Evolutionary conservation across 2,329 filamentous ascomycete genomes (phyloP).

Genomic region (Colletotrichum brevisporum): DNA sequence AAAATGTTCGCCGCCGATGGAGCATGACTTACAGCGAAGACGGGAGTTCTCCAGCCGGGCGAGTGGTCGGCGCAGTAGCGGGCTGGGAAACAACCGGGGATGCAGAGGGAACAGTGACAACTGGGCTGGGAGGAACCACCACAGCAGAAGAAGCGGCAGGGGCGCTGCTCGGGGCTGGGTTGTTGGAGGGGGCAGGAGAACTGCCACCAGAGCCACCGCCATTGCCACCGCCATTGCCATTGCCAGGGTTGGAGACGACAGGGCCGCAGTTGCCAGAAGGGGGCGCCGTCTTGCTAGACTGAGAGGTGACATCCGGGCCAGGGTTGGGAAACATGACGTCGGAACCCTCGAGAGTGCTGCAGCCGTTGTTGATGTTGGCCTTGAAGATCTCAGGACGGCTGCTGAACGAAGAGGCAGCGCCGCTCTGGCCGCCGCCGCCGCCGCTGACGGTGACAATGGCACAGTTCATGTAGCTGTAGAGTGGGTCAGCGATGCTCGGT

Average conservation of each 20-base stretch:
- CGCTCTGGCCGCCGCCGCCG: slow-evolving; percentile 52
- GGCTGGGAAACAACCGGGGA: slow-evolving; percentile 11
- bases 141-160: slow-evolving; percentile 15
- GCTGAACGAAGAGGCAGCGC: slow-evolving; percentile 56
- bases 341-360: slow-evolving; percentile 68
- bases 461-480: slow-evolving; percentile 82
- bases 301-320: slow-evolving; percentile 66
- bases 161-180: slow-evolving; percentile 7
- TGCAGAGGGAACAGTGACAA: neutral
- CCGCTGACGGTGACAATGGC: slow-evolving; percentile 75
- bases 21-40: slow-evolving; percentile 45
- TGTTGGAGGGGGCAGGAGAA: slow-evolving; percentile 41
- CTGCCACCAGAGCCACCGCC: slow-evolving; percentile 24
- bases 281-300: slow-evolving; percentile 52
- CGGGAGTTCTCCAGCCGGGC: slow-evolving; percentile 37
- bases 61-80: neutral
- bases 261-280: slow-evolving; percentile 55
- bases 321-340: slow-evolving; percentile 77
- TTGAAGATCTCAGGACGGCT: slow-evolving; percentile 78
- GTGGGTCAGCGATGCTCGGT: slow-evolving; percentile 5
- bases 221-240: slow-evolving; percentile 45
- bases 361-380: slow-evolving; percentile 75
- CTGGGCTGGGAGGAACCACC: slow-evolving; percentile 2
- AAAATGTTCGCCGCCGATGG: neutral
- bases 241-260: slow-evolving; percentile 46